These are phyloP conservation scores for Pestalotiopsis sp. DNA, from an alignment of 2,329 filamentous ascomycete genomes.

Conservation along the genomic window DNA sequence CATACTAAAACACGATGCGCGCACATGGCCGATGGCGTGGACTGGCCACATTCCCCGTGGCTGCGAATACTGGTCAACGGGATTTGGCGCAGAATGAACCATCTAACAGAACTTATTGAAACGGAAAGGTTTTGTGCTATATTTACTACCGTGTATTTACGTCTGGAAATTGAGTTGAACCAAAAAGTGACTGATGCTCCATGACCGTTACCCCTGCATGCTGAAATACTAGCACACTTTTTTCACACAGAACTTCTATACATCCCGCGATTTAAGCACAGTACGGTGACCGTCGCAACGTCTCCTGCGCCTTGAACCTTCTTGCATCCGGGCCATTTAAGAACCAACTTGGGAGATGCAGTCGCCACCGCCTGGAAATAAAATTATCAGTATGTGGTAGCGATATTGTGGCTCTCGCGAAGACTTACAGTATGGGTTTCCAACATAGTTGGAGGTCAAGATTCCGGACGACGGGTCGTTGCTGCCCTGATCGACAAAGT, in stretches of 20 bases:
- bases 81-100: too few species aligned
- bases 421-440: constrained; percentile 15
- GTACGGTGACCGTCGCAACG: background rate
- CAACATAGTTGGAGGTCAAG: constrained; percentile 20
- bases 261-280: background rate
- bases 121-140: too few species aligned
- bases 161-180: background rate
- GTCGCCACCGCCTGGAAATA: constrained; percentile 11
- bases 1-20: too few species aligned
- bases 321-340: background rate
- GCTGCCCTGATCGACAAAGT: constrained; percentile 18
- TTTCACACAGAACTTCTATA: background rate
- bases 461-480: constrained; percentile 19
- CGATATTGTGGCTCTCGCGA: background rate
- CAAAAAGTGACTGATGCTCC: background rate
- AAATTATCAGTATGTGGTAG: background rate
- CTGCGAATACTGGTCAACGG: too few species aligned
- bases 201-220: background rate
- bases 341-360: constrained; percentile 13
- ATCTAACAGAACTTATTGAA: too few species aligned
- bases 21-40: too few species aligned
- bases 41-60: too few species aligned
- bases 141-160: background rate
- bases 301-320: background rate
- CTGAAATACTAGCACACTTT: background rate